Conservation (phyloP, 1,284 basidiomycete species). For the Ceratobasidium sp. region DNA sequence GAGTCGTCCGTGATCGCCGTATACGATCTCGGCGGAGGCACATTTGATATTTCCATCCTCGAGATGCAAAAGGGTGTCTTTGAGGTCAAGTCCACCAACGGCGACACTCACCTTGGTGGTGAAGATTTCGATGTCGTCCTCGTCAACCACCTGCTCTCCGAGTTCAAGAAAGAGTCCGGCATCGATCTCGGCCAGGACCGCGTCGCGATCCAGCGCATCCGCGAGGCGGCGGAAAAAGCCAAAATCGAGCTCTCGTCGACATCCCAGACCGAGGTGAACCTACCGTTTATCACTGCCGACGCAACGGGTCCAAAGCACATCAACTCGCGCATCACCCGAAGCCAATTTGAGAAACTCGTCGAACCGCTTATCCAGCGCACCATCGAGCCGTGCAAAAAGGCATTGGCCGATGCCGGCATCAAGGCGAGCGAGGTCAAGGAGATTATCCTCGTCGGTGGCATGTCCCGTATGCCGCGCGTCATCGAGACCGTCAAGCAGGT, state of each 20-base stretch:
- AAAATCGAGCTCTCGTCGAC: constrained; percentile 98
- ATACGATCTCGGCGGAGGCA: constrained; percentile 95
- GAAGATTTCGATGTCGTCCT: constrained; percentile 97
- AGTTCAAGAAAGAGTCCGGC: constrained; percentile 95
- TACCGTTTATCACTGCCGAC: constrained; percentile 98
- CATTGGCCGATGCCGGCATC: constrained; percentile 89
- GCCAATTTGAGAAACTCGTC: constrained; percentile 91
- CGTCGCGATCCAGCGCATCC: constrained; percentile 99
- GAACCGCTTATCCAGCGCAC: constrained; percentile 88
- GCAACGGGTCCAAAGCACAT: constrained; percentile 96
- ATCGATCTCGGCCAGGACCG: constrained; percentile 86
- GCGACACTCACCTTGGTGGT: constrained; percentile 98
- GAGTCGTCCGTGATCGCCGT: constrained; percentile 94
- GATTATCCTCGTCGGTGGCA: constrained; percentile 98
- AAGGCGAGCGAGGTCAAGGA: constrained; percentile 95
- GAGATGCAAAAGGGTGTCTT: constrained; percentile 99
- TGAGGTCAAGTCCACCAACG: constrained; percentile 99
- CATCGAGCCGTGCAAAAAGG: constrained; percentile 98
- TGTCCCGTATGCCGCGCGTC: constrained; percentile 98
- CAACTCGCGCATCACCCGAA: constrained; percentile 88
- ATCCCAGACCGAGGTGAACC: constrained; percentile 93
- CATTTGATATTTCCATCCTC: constrained; percentile 97
- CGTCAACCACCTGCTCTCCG: constrained; percentile 86
- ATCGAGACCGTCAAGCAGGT: constrained; percentile 91
- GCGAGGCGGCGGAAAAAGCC: constrained; percentile 98